Percentiles rank a stretch among this genome's conserved stretches.
phyloP scores from a whole-genome alignment of 495 filamentous ascomycete species.

The Chaetomium tenue region DNA sequence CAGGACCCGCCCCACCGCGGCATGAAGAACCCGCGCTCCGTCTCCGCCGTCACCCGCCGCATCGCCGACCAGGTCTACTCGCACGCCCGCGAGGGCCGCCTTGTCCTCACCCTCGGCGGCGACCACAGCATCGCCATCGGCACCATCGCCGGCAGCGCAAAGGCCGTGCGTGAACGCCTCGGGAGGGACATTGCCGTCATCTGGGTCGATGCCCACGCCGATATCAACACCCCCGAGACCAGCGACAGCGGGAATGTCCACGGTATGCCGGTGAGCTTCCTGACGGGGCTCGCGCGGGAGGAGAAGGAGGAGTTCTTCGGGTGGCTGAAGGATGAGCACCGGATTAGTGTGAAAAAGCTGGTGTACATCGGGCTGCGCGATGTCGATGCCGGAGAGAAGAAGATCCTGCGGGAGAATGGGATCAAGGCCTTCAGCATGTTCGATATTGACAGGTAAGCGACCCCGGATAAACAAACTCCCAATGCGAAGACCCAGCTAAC shows the following conservation, averaged over 20 bases:
- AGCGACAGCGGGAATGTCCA: slow-evolving; percentile 91
- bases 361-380: slow-evolving; percentile 97
- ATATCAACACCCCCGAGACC: slow-evolving; percentile 94
- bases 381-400: slow-evolving; percentile 89
- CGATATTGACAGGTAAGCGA: slow-evolving; percentile 77
- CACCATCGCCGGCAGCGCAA: slow-evolving; percentile 77
- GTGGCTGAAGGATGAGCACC: slow-evolving; percentile 67
- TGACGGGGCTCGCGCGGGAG: slow-evolving; percentile 78
- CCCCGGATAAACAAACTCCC: too few species aligned
- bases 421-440: slow-evolving; percentile 99
- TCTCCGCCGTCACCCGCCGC: slow-evolving; percentile 79
- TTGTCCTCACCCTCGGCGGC: slow-evolving; percentile 90
- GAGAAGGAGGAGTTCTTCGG: slow-evolving; percentile 76
- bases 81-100: slow-evolving; percentile 78
- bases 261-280: slow-evolving; percentile 94
- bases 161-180: slow-evolving; percentile 78
- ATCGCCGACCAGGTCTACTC: slow-evolving; percentile 83
- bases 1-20: slow-evolving; percentile 73
- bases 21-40: slow-evolving; percentile 91
- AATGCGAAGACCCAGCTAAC: too few species aligned
- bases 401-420: slow-evolving; percentile 76
- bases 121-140: slow-evolving; percentile 98
- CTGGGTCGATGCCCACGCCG: slow-evolving; percentile 97
- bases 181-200: slow-evolving; percentile 85
- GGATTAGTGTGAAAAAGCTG: slow-evolving; percentile 71